These are phyloP conservation scores for Candida albicans DNA, from an alignment of 1,139 yeast genomes.

Conservation along the genomic window DNA sequence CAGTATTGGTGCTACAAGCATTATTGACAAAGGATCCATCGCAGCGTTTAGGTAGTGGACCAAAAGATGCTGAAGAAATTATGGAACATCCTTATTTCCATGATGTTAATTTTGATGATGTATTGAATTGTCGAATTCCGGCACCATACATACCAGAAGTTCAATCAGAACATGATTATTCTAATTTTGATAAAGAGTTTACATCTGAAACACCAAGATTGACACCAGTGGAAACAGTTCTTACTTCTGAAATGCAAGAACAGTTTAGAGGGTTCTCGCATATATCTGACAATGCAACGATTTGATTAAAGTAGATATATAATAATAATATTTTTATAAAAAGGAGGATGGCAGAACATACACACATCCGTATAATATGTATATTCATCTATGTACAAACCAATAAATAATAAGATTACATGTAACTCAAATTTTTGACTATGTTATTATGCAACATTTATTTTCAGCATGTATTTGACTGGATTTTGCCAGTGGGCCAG, in stretches of 20 bases:
- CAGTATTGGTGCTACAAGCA: slow-evolving; percentile 90
- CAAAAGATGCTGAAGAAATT: slow-evolving; percentile 85
- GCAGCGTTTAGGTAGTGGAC: slow-evolving; percentile 81
- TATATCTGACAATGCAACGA: slow-evolving; percentile 66
- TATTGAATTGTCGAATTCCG: slow-evolving; percentile 66
- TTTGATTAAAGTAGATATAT: slow-evolving; percentile 19
- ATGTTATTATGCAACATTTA: slow-evolving; percentile 2
- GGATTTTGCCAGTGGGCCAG: background rate
- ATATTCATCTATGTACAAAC: background rate
- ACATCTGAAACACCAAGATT: slow-evolving; percentile 93
- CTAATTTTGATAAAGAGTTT: slow-evolving; percentile 92
- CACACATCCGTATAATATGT: background rate
- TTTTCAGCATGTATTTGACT: background rate
- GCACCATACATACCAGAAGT: slow-evolving; percentile 87
- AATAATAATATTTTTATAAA: background rate
- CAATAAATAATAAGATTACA: background rate
- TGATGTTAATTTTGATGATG: slow-evolving; percentile 88
- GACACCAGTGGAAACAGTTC: slow-evolving; percentile 88
- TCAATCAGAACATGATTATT: slow-evolving; percentile 83
- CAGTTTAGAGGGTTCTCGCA: slow-evolving; percentile 96
- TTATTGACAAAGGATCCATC: slow-evolving; percentile 85
- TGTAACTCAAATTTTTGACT: background rate
- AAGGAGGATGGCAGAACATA: background rate
- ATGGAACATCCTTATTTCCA: slow-evolving; percentile 94
- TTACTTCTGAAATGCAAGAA: slow-evolving; percentile 89